phyloP scores from a whole-genome alignment of 192 early-diverging fungal species.

The Coemansia sp. region DNA sequence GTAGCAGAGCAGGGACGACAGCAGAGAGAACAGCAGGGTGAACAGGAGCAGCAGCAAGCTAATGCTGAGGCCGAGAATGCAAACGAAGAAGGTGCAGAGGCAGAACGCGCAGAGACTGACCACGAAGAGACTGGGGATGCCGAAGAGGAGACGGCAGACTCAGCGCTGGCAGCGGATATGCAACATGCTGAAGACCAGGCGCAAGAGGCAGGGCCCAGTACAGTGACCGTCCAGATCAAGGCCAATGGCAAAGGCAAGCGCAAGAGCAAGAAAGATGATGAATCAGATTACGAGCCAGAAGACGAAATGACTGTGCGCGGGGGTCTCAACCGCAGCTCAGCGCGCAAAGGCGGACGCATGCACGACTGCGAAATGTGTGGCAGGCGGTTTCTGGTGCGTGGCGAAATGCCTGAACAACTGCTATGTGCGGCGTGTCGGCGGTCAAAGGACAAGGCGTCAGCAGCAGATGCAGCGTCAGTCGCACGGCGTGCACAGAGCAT shows the following conservation, averaged over 20 bases:
- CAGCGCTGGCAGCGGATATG: slow-evolving; percentile 38
- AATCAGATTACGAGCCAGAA: slow-evolving; percentile 8
- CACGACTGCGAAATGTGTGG: slow-evolving; percentile 43
- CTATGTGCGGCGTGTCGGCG: slow-evolving; percentile 38
- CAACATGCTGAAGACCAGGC: slow-evolving; percentile 21
- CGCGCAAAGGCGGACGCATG: slow-evolving; percentile 51
- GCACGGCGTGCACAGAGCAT: slow-evolving; percentile 5
- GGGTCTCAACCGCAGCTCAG: slow-evolving; percentile 40
- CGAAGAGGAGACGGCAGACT: slow-evolving; percentile 21
- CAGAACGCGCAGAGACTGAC: background rate
- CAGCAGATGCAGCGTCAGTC: slow-evolving; percentile 11
- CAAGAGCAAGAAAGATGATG: slow-evolving; percentile 24
- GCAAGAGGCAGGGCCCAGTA: slow-evolving; percentile 15
- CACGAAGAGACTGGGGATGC: background rate
- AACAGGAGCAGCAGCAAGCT: background rate
- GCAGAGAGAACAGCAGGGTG: background rate
- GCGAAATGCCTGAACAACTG: slow-evolving; percentile 12
- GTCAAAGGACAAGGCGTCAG: slow-evolving; percentile 33
- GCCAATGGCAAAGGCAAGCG: background rate
- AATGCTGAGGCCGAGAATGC: background rate
- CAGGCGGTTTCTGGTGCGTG: slow-evolving; percentile 38
- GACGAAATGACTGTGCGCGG: slow-evolving; percentile 28
- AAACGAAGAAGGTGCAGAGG: background rate
- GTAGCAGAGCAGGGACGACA: background rate
- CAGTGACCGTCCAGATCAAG: background rate